These are phyloP conservation scores for Trichoderma pleuroti DNA, from an alignment of 2,329 filamentous ascomycete genomes.

Conservation along the genomic window DNA sequence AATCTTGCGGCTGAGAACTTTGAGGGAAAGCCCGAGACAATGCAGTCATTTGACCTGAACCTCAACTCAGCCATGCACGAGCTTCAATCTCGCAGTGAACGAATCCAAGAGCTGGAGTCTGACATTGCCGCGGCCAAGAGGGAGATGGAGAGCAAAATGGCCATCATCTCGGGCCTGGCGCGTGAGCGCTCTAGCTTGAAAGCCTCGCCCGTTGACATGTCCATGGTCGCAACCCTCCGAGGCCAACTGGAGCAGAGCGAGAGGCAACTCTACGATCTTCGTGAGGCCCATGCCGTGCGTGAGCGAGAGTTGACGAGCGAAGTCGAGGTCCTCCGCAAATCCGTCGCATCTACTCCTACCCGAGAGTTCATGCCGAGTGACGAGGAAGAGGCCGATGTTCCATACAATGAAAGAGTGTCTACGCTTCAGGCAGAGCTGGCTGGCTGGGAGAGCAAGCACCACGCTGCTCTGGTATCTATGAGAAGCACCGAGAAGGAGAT, in stretches of 20 bases:
- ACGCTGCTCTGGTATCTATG: conserved; percentile 65
- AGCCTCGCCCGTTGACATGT: conserved; percentile 81
- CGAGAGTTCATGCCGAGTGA: conserved; percentile 29
- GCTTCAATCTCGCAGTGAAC: conserved; percentile 78
- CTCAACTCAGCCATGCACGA: conserved; percentile 91
- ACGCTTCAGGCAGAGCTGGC: conserved; percentile 68
- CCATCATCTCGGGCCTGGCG: conserved; percentile 89
- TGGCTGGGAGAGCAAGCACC: conserved; percentile 74
- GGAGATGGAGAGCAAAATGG: conserved; percentile 96
- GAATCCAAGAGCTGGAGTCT: conserved; percentile 83
- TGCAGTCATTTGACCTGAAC: conserved; percentile 91
- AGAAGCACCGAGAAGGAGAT: conserved; percentile 70
- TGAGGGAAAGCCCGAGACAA: conserved; percentile 72
- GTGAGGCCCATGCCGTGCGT: conserved; percentile 66
- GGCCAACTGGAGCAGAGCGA: conserved; percentile 88
- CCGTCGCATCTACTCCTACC: conserved; percentile 37
- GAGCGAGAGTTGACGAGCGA: conserved; percentile 73
- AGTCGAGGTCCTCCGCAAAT: conserved; percentile 62
- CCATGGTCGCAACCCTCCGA: conserved; percentile 79
- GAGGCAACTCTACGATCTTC: conserved; percentile 69
- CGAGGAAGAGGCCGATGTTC: conserved; percentile 32
- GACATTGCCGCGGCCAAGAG: conserved; percentile 81
- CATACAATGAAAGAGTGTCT: conserved; percentile 56
- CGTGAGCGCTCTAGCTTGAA: conserved; percentile 90
- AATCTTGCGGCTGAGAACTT: conserved; percentile 87